Evolutionary conservation across 202 grass and related monocot species (phyloP), one percentile per base, ranked within the genome.

Genomic region (Eragrostis tef): DNA sequence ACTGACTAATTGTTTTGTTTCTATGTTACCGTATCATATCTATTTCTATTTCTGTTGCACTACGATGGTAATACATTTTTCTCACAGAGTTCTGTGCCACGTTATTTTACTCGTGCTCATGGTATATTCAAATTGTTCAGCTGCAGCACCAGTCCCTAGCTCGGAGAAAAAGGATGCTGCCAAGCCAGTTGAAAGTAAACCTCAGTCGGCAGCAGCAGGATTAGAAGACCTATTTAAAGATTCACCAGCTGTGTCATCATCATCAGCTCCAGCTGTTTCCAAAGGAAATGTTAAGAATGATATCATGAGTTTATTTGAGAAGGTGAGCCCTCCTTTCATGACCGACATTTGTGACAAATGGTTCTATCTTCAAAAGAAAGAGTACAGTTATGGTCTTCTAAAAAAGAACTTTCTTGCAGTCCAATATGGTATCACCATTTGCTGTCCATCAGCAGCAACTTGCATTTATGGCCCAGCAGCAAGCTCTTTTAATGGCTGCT

Each of bases 261-360:
- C 92, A 80, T 91, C 92, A 70, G 74, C 84, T 83, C 83, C 95
- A 80, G 82, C 26, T 15, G 79, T 64, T 75, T 53, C 86, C 34
- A 83, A 87, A 84, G 62, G 45, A 67, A 98, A 90, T 79, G 68
- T 58, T 2, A 94, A 95, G 80, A 98, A 88, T 60, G 92, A 98
- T 68, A 98, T 95, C 67, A 95, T 98, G 95, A 95, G 90, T 84
- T 89, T 98, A 64, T 98, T 98, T 79, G 95, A 98, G 90, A 98
- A 98, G 95, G 95, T 98, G 77, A 93, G 8, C 63, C 63, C 3
- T 71, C 47, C 31, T 83, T 44, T 69, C 16, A 44, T n/a, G 48
- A 70, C 19, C 74, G 44, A 81, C 41, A 9, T 79, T 75, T 65
- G 34, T 73, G 44, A 77, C 46, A 73, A 87, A 74, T 69, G 39